These are phyloP conservation scores for Avena sativa DNA, from an alignment of 176 grass and related monocot species.

Conservation along the genomic window DNA sequence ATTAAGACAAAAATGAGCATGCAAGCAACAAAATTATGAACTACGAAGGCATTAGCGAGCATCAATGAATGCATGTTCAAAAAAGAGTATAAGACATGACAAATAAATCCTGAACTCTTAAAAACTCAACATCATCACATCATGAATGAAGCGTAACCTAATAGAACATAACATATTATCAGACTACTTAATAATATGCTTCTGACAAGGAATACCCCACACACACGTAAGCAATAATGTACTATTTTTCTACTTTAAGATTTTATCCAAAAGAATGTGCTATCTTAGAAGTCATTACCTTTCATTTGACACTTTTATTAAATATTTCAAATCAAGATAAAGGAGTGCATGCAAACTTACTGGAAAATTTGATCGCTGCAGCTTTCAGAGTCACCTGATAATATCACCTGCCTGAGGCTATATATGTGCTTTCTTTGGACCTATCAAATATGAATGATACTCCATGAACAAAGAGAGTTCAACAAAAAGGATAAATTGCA, in stretches of 20 bases:
- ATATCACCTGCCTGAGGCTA: conserved; percentile 96
- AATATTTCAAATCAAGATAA: conserved; percentile 1
- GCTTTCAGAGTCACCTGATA: conserved; percentile 83
- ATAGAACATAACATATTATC: background rate
- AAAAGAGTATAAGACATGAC: background rate
- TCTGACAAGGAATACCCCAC: background rate
- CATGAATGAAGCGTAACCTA: conserved; percentile 17
- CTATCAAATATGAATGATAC: conserved; percentile 50
- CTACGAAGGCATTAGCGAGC: background rate
- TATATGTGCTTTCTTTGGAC: conserved; percentile 98
- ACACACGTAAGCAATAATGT: conserved; percentile 18
- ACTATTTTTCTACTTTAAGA: conserved; percentile 6
- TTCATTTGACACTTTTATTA: conserved; percentile 17
- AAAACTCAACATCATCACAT: background rate
- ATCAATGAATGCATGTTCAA: background rate
- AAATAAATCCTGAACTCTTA: conserved; percentile 27
- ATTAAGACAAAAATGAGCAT: conserved; percentile 23
- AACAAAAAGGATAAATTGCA: conserved; percentile 12
- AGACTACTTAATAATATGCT: background rate
- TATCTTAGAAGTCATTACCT: conserved; percentile 5
- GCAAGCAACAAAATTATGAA: conserved; percentile 14
- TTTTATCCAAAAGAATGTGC: conserved; percentile 1
- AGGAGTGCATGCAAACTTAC: conserved; percentile 61
- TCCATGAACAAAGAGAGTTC: conserved; percentile 27
- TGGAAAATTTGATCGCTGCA: conserved; percentile 87